Evolutionary conservation across 768 basidiomycete species (phyloP).

Genomic region (Phanerochaete sordida): DNA sequence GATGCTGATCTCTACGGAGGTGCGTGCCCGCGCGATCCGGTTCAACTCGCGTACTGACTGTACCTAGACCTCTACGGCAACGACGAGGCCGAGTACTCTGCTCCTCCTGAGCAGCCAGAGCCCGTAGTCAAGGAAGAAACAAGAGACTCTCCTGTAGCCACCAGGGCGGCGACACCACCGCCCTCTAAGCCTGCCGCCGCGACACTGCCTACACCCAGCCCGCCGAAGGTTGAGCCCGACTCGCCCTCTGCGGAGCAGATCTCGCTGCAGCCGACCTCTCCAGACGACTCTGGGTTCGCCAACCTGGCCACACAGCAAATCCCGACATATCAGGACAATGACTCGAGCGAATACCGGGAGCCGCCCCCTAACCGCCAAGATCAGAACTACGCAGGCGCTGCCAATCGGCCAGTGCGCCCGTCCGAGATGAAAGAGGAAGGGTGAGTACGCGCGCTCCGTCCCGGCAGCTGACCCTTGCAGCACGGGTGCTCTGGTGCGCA

Average conservation of each 20-base stretch:
- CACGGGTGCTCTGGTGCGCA: neutral
- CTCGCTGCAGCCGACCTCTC: conserved; percentile 17
- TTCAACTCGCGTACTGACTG: neutral
- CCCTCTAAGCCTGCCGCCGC: conserved; percentile 20
- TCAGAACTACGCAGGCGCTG: conserved; percentile 38
- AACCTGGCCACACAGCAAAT: conserved; percentile 61
- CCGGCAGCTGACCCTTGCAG: conserved; percentile 13
- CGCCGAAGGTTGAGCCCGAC: conserved; percentile 13
- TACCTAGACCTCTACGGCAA: conserved; percentile 62
- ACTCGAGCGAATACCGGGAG: conserved; percentile 48
- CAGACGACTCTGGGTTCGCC: conserved; percentile 32
- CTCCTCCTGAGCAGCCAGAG: conserved; percentile 39
- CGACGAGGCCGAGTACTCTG: conserved; percentile 57
- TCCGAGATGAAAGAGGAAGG: conserved; percentile 98
- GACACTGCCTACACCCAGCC: neutral
- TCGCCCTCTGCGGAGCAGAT: conserved; percentile 13
- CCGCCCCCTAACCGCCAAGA: conserved; percentile 31
- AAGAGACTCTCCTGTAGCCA: neutral
- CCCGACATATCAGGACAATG: conserved; percentile 73
- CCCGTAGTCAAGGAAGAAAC: conserved; percentile 20
- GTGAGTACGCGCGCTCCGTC: conserved; percentile 53
- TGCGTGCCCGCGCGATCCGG: conserved; percentile 28
- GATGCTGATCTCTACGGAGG: conserved; percentile 91
- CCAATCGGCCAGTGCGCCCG: conserved; percentile 70
- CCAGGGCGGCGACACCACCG: conserved; percentile 18